phyloP scores from a whole-genome alignment of 225 moss, liverwort and hornwort species.

The Sphagnum tenellum region DNA sequence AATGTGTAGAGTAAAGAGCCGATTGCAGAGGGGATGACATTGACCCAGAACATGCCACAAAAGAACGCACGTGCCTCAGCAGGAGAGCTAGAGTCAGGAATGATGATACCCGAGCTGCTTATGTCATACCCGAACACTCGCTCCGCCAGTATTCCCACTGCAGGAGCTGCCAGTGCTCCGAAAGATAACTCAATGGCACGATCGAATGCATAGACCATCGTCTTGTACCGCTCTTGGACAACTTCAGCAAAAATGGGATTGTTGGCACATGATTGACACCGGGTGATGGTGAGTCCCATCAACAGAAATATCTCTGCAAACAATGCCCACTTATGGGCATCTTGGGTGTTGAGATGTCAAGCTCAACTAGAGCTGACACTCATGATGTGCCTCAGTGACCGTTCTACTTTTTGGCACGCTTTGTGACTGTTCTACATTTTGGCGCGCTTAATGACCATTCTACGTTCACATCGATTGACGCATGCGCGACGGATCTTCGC shows the following conservation, averaged over 20 bases:
- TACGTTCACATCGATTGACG: no score
- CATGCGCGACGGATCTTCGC: no score
- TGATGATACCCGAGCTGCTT: background rate
- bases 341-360: no score
- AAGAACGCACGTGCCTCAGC: background rate
- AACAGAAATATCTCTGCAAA: background rate
- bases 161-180: conserved; percentile 1
- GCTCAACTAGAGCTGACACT: no score
- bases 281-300: background rate
- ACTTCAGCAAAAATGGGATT: conserved; percentile 8
- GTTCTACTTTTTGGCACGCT: no score
- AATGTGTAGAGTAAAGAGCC: conserved; percentile 1
- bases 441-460: no score
- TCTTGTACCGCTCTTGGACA: background rate
- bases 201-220: conserved; percentile 5
- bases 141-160: conserved; percentile 5
- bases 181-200: conserved; percentile 1
- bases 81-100: background rate
- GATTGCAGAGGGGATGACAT: background rate
- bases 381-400: no score
- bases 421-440: no score
- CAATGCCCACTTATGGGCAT: background rate
- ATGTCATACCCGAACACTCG: background rate
- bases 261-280: background rate
- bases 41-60: background rate